These are phyloP conservation scores for Vanderwaltozyma polyspora DNA, from an alignment of 805 yeast genomes.

Conservation along the genomic window DNA sequence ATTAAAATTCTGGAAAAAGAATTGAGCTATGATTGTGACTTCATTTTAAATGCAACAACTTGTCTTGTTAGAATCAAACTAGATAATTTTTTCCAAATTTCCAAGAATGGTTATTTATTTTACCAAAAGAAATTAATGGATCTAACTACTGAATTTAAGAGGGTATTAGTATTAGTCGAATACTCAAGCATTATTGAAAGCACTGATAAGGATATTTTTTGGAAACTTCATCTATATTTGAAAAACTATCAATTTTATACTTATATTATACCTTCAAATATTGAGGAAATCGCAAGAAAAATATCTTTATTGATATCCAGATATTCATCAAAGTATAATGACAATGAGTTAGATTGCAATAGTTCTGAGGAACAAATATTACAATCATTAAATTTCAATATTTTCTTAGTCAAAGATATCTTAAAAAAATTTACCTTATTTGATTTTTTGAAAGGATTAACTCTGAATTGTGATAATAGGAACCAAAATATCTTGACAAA, in stretches of 20 bases:
- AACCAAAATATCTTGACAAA: neutral
- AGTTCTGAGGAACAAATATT: neutral
- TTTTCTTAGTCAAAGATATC: conserved; percentile 2
- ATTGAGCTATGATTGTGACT: conserved; percentile 8
- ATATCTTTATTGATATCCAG: neutral
- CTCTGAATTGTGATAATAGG: no score
- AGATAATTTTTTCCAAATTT: conserved; percentile 13
- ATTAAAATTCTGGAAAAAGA: conserved; percentile 10
- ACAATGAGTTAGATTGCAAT: neutral
- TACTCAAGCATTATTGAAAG: conserved; percentile 5
- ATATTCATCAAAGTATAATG: neutral
- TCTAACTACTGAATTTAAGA: conserved; percentile 9
- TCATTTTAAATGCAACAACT: conserved; percentile 10
- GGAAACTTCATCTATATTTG: conserved; percentile 15
- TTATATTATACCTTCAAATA: neutral
- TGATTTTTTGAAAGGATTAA: neutral
- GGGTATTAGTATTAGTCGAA: conserved; percentile 10
- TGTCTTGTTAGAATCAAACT: conserved; percentile 13
- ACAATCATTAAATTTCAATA: conserved; percentile 3
- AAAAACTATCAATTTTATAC: conserved; percentile 2
- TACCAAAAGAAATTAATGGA: conserved; percentile 7
- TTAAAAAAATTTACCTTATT: conserved; percentile 1
- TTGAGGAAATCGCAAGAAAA: neutral
- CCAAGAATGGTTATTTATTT: conserved; percentile 3
- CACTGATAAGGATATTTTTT: conserved; percentile 14